Base-by-base conservation (phyloP, 2,329 filamentous ascomycete genomes). In the Myriosclerotinia duriaeana region DNA sequence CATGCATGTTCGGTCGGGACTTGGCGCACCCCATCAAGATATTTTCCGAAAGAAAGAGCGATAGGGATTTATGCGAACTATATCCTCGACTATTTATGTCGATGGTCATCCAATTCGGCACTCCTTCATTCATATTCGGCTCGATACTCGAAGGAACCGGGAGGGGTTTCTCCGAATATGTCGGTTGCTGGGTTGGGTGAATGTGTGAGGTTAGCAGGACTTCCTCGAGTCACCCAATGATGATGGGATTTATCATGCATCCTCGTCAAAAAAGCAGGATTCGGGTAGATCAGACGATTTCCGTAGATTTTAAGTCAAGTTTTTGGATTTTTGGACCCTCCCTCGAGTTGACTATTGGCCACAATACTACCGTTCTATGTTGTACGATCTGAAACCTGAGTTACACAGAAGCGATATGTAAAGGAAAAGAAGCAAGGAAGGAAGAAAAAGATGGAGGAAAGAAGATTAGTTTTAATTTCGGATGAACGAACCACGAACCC, bases 271-370 rank as follows among this genome's bases (percentile, higher is more conserved):
- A 60, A 60, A 52, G 22, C 58, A 60, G 58, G 48, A 52, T 42
- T 48, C 42, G 53, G 63, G 17, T 52, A 65, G 63, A 65, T 65
- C 63, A 65, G 53, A 65, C 63, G 54, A 65, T 60, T 53, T 65
- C 63, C 42, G 42, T 59, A 36, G 42, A 34, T 60, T 46, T 44
- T 20, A 50, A 26, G 20, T 50, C n/a, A 15, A 44, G 38, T 20
- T 14, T 44, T 58, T 58, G 40, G 38, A 42, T n/a, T n/a, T n/a
- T n/a, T n/a, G n/a, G n/a, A n/a, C n/a, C n/a, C n/a, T n/a, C 54
- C 38, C 22, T 56, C 17, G 9, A 56, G 54, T 56, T 30, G 56
- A 44, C 30, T 34, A 60, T 50, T 60, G 58, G 58, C 30, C 50
- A 48, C 5, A 38, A 50, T 26, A 11, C n/a, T 38, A 50, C 58